Percentiles rank a stretch among this genome's conserved stretches.
These are phyloP conservation scores for Oxyria digyna DNA, from an alignment of 148 eudicot genomes.

Conservation along the genomic window DNA sequence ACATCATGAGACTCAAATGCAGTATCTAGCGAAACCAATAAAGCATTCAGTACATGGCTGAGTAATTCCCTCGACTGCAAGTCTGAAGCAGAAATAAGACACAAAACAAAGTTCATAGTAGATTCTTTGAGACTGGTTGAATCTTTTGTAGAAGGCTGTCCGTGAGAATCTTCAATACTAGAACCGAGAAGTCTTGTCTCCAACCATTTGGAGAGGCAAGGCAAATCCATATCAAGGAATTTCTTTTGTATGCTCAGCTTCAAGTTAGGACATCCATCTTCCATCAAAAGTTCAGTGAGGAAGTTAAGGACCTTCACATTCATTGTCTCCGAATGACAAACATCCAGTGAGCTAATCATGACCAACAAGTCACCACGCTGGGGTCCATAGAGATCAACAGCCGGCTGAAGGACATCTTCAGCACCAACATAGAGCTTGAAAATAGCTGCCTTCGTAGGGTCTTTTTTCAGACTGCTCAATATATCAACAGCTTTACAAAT, in stretches of 20 bases:
- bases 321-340: constrained; percentile 53
- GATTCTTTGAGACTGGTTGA: constrained; percentile 71
- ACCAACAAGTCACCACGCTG: constrained; percentile 64
- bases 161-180: constrained; percentile 32
- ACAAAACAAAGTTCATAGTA: constrained; percentile 56
- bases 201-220: constrained; percentile 67
- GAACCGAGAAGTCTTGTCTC: constrained; percentile 71
- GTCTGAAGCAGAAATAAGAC: constrained; percentile 56
- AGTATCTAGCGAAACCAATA: constrained; percentile 55
- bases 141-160: constrained; percentile 34
- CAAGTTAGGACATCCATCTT: constrained; percentile 39
- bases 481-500: constrained; percentile 55
- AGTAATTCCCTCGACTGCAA: constrained; percentile 40
- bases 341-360: constrained; percentile 67
- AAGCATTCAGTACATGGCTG: constrained; percentile 55
- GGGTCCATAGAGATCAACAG: constrained; percentile 50
- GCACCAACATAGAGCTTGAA: constrained; percentile 57
- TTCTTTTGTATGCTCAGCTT: constrained; percentile 51
- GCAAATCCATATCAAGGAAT: constrained; percentile 54
- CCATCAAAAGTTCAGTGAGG: constrained; percentile 54
- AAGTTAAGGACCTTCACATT: constrained; percentile 75
- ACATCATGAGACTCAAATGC: constrained; percentile 65
- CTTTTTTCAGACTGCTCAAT: constrained; percentile 48
- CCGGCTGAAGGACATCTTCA: constrained; percentile 37
- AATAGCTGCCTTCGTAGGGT: constrained; percentile 34